Conservation (phyloP, 73 alveolate genomes). For the Tetrahymena borealis region DNA sequence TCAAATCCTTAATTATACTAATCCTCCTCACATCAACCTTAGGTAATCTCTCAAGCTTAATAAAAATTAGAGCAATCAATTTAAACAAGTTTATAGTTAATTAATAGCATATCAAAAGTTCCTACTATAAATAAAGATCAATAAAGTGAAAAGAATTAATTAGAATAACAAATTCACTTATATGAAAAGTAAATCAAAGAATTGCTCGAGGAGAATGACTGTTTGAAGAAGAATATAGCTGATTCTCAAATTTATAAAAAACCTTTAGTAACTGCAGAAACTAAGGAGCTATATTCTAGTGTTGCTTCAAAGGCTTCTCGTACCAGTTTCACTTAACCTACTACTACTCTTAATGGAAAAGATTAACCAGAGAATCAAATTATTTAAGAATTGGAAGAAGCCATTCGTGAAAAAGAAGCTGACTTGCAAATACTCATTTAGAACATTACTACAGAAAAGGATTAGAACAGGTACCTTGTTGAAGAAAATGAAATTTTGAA, state of each 20-base stretch:
- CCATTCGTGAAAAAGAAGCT: background rate
- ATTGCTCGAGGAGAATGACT: background rate
- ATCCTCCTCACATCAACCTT: too few relatives aligned
- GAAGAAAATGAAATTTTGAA: background rate
- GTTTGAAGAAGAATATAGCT: background rate
- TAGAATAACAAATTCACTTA: background rate
- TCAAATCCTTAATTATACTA: background rate
- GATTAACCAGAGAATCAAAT: background rate
- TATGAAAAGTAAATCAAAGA: background rate
- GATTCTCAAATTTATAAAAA: background rate
- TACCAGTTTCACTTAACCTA: background rate
- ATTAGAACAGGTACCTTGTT: background rate
- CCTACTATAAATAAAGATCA: background rate
- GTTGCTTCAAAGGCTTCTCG: background rate
- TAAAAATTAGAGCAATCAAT: background rate
- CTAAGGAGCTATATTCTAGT: background rate
- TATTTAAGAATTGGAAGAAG: background rate
- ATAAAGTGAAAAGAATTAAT: background rate
- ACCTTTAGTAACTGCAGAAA: background rate
- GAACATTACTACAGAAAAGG: background rate
- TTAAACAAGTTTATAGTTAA: background rate
- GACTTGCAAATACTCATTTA: background rate
- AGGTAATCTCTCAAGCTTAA: background rate
- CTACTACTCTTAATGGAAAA: background rate
- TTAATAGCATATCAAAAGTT: background rate